A percentile compares a stretch with the other conserved stretches of the same genome.
Evolutionary conservation across 78 protist genomes (phyloP).

Genomic region (Blattamonas nauphoetae): DNA sequence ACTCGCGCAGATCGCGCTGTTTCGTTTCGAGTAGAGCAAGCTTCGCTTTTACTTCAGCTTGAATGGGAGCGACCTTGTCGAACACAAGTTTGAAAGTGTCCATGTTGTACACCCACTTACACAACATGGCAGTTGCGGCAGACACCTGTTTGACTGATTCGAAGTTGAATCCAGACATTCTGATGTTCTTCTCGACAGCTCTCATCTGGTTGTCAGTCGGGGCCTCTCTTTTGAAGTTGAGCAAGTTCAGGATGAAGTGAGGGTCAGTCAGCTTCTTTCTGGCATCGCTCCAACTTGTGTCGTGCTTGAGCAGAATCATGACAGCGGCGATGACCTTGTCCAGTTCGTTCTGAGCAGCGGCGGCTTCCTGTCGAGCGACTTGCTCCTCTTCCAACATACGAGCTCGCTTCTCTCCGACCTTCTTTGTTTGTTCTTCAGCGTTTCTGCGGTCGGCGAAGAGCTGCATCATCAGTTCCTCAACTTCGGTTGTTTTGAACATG

Average conservation of each 20-base stretch:
- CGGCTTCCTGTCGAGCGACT: constrained; percentile 14
- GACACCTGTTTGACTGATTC: constrained; percentile 39
- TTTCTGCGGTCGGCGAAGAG: constrained; percentile 37
- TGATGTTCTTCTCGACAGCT: constrained; percentile 21
- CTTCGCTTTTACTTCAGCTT: constrained; percentile 17
- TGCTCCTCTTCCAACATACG: constrained; percentile 46
- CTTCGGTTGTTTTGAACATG: constrained; percentile 33
- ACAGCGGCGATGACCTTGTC: constrained; percentile 55
- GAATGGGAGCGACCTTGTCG: constrained; percentile 58
- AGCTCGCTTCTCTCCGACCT: constrained; percentile 28
- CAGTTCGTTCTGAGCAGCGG: constrained; percentile 52
- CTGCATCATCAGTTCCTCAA: constrained; percentile 49
- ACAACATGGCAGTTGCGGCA: constrained; percentile 26
- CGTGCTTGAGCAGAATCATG: constrained; percentile 36
- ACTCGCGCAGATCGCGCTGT: constrained; percentile 34
- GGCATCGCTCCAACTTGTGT: constrained; percentile 54
- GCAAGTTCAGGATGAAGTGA: constrained; percentile 32
- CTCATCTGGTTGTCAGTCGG: constrained; percentile 33
- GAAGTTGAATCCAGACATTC: constrained; percentile 25
- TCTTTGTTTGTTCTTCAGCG: constrained; percentile 52
- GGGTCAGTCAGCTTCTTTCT: constrained; percentile 45
- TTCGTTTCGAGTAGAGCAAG: background rate
- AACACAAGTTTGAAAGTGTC: constrained; percentile 29
- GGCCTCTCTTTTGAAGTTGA: constrained; percentile 35
- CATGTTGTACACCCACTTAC: constrained; percentile 65